These are phyloP conservation scores for Simmondsia chinensis DNA, from an alignment of 148 eudicot species.

Conservation along the genomic window DNA sequence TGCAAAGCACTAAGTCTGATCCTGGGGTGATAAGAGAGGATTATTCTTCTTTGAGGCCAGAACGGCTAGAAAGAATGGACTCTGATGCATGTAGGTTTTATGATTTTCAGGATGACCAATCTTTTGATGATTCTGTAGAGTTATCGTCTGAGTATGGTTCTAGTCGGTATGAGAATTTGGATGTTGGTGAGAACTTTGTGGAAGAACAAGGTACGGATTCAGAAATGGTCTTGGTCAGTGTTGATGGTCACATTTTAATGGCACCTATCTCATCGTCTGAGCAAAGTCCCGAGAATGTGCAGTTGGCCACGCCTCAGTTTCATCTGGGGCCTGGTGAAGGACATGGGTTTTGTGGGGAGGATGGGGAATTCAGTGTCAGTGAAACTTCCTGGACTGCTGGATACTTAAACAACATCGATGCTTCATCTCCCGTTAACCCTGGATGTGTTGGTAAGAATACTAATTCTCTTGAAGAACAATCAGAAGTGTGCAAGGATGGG, in stretches of 20 bases:
- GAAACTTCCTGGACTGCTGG: conserved; percentile 47
- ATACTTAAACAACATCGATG: conserved; percentile 30
- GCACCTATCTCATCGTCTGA: conserved; percentile 78
- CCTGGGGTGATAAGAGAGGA: conserved; percentile 38
- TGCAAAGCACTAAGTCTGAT: conserved; percentile 28
- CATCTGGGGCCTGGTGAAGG: conserved; percentile 73
- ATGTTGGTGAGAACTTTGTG: conserved; percentile 36
- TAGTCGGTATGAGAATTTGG: conserved; percentile 56
- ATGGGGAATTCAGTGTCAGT: conserved; percentile 24
- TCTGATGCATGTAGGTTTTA: conserved; percentile 74
- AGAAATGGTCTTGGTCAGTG: conserved; percentile 89
- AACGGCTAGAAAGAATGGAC: conserved; percentile 48
- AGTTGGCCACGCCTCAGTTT: conserved; percentile 67
- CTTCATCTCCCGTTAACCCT: conserved; percentile 22
- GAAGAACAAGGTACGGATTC: conserved; percentile 57
- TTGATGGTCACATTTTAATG: conserved; percentile 87
- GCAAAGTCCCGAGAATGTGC: conserved; percentile 40
- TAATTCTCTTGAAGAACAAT: conserved; percentile 5
- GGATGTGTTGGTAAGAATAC: conserved; percentile 12
- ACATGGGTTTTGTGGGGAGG: conserved; percentile 41
- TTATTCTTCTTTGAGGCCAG: conserved; percentile 26
- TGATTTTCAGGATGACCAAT: conserved; percentile 82
- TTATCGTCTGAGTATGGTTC: conserved; percentile 66
- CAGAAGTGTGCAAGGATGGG: conserved; percentile 11
- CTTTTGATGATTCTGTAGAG: conserved; percentile 60